A percentile compares a stretch with the other conserved stretches of the same genome.
These are phyloP conservation scores for Cyanodermella asteris DNA, from an alignment of 2,329 filamentous ascomycete species.

Conservation along the genomic window DNA sequence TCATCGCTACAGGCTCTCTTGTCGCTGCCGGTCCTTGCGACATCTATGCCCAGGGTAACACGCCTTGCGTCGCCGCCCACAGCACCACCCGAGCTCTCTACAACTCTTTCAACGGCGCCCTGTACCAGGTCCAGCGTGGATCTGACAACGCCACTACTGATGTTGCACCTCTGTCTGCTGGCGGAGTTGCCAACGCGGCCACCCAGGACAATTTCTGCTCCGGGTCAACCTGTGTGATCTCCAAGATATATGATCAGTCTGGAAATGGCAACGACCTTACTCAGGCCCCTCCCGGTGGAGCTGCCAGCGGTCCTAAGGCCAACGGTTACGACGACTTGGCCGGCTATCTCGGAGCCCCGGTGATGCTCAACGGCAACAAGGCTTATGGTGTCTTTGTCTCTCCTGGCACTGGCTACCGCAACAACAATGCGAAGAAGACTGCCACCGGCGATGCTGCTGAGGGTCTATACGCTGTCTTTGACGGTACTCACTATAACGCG, in stretches of 20 bases:
- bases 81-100: too few species aligned
- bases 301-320: constrained; percentile 31
- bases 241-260: constrained; percentile 48
- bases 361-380: constrained; percentile 37
- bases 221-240: too few species aligned
- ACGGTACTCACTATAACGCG: constrained; percentile 15
- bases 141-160: too few species aligned
- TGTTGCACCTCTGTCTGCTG: too few species aligned
- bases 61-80: too few species aligned
- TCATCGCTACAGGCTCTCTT: too few species aligned
- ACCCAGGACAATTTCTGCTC: too few species aligned
- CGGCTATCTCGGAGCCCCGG: constrained; percentile 36
- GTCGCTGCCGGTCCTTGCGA: too few species aligned
- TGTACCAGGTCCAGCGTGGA: too few species aligned
- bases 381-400: constrained; percentile 42
- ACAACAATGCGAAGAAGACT: constrained; percentile 29
- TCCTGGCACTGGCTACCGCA: constrained; percentile 41
- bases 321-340: constrained; percentile 40
- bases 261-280: constrained; percentile 39
- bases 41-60: too few species aligned
- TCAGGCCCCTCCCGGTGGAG: constrained; percentile 36
- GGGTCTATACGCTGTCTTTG: constrained; percentile 15
- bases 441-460: constrained; percentile 31
- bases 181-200: too few species aligned
- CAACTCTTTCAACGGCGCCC: too few species aligned